A percentile compares a stretch with the other conserved stretches of the same genome.
Conservation (phyloP, 1,284 basidiomycete species). For the Erythrobasidium hasegawianum region DNA sequence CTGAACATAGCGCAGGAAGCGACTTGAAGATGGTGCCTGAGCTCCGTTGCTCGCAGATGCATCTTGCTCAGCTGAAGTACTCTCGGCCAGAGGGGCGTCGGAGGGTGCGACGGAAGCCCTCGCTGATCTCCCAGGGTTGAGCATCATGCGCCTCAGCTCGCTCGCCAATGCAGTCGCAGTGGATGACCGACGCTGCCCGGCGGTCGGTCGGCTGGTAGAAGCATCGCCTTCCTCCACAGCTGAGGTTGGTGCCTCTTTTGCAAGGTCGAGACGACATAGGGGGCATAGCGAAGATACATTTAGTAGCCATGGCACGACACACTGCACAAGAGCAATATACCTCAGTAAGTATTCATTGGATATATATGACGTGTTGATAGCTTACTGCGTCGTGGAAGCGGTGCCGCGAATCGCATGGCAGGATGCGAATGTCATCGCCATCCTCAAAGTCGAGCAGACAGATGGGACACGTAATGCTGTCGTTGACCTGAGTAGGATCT, state of each 20-base stretch:
- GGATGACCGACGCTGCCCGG: constrained; percentile 14
- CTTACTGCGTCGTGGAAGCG: constrained; percentile 66
- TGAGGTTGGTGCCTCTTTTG: neutral
- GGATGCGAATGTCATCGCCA: constrained; percentile 78
- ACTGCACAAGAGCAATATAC: constrained; percentile 5
- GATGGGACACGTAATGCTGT: constrained; percentile 82
- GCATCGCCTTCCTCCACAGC: neutral
- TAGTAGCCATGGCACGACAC: constrained; percentile 65
- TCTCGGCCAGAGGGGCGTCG: neutral
- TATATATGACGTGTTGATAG: constrained; percentile 5
- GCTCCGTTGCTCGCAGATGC: too few species aligned
- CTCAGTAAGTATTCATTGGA: constrained; percentile 28
- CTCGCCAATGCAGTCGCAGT: neutral
- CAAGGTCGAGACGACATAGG: constrained; percentile 61
- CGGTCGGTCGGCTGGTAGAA: neutral
- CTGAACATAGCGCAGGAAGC: constrained; percentile 29
- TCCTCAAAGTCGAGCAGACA: constrained; percentile 89
- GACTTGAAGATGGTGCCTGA: neutral
- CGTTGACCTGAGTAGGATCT: constrained; percentile 36
- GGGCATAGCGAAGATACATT: constrained; percentile 86
- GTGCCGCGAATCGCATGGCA: constrained; percentile 85
- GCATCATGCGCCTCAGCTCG: neutral
- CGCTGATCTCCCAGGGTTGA: too few species aligned
- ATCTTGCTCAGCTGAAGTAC: too few species aligned
- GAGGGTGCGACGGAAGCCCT: neutral